phyloP scores from a whole-genome alignment of 1,139 yeast species.

The Geotrichum histeridarum region DNA sequence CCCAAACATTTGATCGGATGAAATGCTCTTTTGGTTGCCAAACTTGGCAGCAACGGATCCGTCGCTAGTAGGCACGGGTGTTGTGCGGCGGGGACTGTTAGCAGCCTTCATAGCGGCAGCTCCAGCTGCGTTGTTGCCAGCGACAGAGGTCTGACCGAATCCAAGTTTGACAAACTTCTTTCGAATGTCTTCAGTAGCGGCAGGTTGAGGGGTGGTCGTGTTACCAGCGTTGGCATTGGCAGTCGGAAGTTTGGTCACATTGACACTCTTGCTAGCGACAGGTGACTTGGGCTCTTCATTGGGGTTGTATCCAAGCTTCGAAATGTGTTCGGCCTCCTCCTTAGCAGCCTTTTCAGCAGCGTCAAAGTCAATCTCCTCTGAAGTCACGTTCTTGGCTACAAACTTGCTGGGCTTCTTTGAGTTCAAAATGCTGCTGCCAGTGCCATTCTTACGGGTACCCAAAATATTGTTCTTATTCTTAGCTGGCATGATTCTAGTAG shows the following conservation, averaged over 20 bases:
- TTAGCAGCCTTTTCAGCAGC: constrained; percentile 85
- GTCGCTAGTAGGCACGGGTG: constrained; percentile 39
- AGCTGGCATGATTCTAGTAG: constrained; percentile 22
- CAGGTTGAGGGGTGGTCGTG: constrained; percentile 18
- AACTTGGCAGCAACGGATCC: constrained; percentile 50
- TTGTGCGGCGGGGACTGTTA: constrained; percentile 20
- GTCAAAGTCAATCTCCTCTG: constrained; percentile 79
- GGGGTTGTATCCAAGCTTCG: constrained; percentile 68
- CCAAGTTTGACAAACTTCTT: constrained; percentile 34
- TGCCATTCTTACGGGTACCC: constrained; percentile 22
- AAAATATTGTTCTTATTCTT: constrained; percentile 12
- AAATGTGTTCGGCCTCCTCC: constrained; percentile 71
- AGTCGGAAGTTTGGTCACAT: constrained; percentile 26
- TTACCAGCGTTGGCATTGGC: constrained; percentile 15
- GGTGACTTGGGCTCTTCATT: constrained; percentile 37
- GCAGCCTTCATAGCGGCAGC: constrained; percentile 9
- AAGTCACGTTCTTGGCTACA: constrained; percentile 43
- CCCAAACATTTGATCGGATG: constrained; percentile 92
- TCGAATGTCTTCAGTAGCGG: constrained; percentile 19
- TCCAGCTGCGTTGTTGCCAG: constrained; percentile 10
- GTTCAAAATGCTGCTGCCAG: constrained; percentile 28
- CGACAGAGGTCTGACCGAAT: constrained; percentile 35
- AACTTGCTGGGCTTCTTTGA: constrained; percentile 35
- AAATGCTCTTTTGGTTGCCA: constrained; percentile 88
- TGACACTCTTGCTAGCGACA: constrained; percentile 26